Percentiles rank a stretch among this genome's conserved stretches.
phyloP scores from a whole-genome alignment of 2,329 filamentous ascomycete genomes.

The Decorospora gaudefroyi region DNA sequence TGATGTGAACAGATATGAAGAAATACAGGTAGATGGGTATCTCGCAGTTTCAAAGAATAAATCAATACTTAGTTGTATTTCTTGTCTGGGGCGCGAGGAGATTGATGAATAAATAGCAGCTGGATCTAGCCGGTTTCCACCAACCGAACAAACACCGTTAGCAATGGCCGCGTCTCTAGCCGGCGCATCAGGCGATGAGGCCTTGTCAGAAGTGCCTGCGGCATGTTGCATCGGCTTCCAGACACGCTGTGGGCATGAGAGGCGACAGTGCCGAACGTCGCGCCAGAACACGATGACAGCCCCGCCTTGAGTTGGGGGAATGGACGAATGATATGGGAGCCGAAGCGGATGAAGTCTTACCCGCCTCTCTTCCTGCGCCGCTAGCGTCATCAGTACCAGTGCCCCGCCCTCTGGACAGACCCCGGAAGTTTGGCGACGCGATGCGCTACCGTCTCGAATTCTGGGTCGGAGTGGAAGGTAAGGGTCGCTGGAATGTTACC shows the following conservation, averaged over 20 bases:
- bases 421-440: slow-evolving; percentile 18
- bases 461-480: slow-evolving; percentile 2
- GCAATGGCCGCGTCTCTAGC: slow-evolving; percentile 32
- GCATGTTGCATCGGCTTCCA: slow-evolving; percentile 28
- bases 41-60: not conserved
- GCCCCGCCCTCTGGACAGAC: slow-evolving; percentile 33
- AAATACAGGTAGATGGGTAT: slow-evolving; percentile 1
- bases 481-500: not conserved
- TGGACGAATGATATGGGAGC: slow-evolving; percentile 62
- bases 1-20: not conserved
- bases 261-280: slow-evolving; percentile 29
- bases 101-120: slow-evolving; percentile 27
- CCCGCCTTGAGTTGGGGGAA: slow-evolving; percentile 22
- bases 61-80: not conserved
- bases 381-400: slow-evolving; percentile 6
- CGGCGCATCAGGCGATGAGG: slow-evolving; percentile 27
- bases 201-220: slow-evolving; percentile 18
- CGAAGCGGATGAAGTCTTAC: slow-evolving; percentile 32
- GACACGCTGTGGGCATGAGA: slow-evolving; percentile 4
- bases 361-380: slow-evolving; percentile 26
- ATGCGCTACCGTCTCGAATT: slow-evolving; percentile 11
- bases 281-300: slow-evolving; percentile 17
- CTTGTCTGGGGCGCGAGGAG: slow-evolving; percentile 12
- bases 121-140: slow-evolving; percentile 4
- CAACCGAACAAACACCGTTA: slow-evolving; percentile 28